Base-by-base conservation (phyloP, 2,329 filamentous ascomycete genomes). In the Botrytis paeoniae region DNA sequence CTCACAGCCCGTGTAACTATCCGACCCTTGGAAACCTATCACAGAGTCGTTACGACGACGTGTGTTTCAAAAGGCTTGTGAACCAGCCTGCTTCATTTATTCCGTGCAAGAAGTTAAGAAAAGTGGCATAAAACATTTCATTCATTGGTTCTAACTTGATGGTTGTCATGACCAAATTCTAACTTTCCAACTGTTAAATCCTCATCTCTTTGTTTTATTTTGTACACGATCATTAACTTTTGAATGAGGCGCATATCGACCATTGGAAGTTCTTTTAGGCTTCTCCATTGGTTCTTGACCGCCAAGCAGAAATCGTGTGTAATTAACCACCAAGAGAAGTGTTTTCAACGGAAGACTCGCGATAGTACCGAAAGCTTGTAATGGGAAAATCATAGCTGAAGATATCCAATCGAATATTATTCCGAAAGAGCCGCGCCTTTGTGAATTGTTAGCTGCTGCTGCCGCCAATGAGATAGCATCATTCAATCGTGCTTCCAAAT, bases 391-490 rank as follows among this genome's bases (percentile, higher is more conserved):
- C 43, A 80, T 59, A 35, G 76, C 76, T 10, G 77, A 74, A 10
- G 77, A 75, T 22, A 74, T 75, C 79, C 79, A 80, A 69, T 80
- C 79, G n/a, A 79, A 65, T 0, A 80, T 9, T 1, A 73, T 74
- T 18, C 75, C 74, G 45, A 78, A 77, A 18, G 75, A 70, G 29
- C 76, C 74, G 59, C 75, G 71, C 29, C 73, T 74, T 25, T 78
- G 75, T 6, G 75, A 75, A 70, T 74, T 78, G 39, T 79, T 87
- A 16, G 90, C 90, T 1, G 92, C 93, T 0, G 92, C 92, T 0
- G 92, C 92, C 4, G 93, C 93, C n/a, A 98, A 85, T 0, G 92
- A 89, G 63, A 97, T 87, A 6, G 93, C 91, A 78, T 97, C 94
- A 75, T 91, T 89, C 22, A 97, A 82, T 51, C 92, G 87, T 0